Evolutionary conservation across 2,329 filamentous ascomycete species (phyloP).

Genomic region (Elsinoe necatrix): DNA sequence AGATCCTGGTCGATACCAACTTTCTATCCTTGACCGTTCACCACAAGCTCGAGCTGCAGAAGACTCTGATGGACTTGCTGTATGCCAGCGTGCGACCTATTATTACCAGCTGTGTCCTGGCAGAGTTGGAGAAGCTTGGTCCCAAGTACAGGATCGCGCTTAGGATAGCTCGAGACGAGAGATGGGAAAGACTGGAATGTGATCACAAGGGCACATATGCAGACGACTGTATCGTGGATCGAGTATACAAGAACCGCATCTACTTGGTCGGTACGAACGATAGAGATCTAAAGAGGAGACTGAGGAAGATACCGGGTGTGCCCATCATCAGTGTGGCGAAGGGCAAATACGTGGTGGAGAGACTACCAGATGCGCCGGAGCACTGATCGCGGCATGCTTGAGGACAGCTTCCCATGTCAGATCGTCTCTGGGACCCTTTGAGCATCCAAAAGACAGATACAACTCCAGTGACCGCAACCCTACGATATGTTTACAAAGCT

Average conservation of each 20-base stretch:
- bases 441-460: no score
- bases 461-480: no score
- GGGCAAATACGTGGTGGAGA: constrained; percentile 91
- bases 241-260: constrained; percentile 39
- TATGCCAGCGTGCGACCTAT: constrained; percentile 86
- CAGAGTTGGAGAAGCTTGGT: constrained; percentile 81
- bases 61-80: constrained; percentile 86
- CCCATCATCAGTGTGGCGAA: constrained; percentile 73
- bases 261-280: constrained; percentile 52
- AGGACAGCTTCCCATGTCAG: not conserved
- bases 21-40: constrained; percentile 87
- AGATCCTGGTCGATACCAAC: constrained; percentile 76
- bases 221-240: constrained; percentile 62
- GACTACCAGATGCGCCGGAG: constrained; percentile 75
- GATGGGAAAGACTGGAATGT: constrained; percentile 78
- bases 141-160: constrained; percentile 81
- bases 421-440: no score
- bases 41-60: constrained; percentile 77
- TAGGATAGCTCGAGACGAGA: constrained; percentile 77
- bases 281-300: constrained; percentile 70
- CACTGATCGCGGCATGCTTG: constrained; percentile 32
- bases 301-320: constrained; percentile 73
- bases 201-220: constrained; percentile 85
- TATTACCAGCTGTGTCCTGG: constrained; percentile 75
- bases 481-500: no score